Evolutionary conservation across 2,329 filamentous ascomycete genomes (phyloP), one percentile per base, ranked within the genome.

Genomic region (Curvularia lunata): DNA sequence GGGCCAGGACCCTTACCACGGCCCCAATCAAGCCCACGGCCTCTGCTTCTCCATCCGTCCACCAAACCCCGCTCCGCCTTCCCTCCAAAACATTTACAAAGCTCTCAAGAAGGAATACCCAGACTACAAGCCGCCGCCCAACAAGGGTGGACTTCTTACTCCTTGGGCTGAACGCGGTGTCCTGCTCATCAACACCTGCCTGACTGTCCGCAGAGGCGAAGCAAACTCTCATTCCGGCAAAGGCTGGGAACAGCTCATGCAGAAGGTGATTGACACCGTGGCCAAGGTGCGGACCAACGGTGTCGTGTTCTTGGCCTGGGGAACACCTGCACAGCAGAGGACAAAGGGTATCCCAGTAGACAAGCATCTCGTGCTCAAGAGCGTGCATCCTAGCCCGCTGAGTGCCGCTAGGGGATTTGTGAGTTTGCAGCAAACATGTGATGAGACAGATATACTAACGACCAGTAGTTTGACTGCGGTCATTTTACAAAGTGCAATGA

Each of bases 1-100:
- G 53, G 95, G 95, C 64, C 95, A 99, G 80, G 95, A 99, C 75
- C 95, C 95, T 2, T 99, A 99, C 78, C 95, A 99, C 81, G 96
- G 96, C 76, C 77, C 87, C 75, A 96, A 96, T 77, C 95, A 99
- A 82, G 95, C 95, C 49, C 95, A 98, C 77, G 95, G 95, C 42
- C 88, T 99, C 58, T 94, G 91, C 75, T 99, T 99, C 83, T 97
- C 92, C 47, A 93, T 98, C 54, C 91, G 91, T 9, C 89, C 94
- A 3, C 95, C 95, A 0, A 96, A 92, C 0, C 86, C 86, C 4
- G 92, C 94, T 1, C 95, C 95, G 0, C 93, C 94, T 0, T 97
- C 92, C 1, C 87, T 99, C 16, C 86, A 87, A 69, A 99, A 99
- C 80, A 97, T 99, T 80, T 99, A 96, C 82, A 92, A 84, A 42